Evolutionary conservation across 2,329 filamentous ascomycete species (phyloP), one percentile per base, ranked within the genome.

Genomic region (Sphaerostilbella broomeana): DNA sequence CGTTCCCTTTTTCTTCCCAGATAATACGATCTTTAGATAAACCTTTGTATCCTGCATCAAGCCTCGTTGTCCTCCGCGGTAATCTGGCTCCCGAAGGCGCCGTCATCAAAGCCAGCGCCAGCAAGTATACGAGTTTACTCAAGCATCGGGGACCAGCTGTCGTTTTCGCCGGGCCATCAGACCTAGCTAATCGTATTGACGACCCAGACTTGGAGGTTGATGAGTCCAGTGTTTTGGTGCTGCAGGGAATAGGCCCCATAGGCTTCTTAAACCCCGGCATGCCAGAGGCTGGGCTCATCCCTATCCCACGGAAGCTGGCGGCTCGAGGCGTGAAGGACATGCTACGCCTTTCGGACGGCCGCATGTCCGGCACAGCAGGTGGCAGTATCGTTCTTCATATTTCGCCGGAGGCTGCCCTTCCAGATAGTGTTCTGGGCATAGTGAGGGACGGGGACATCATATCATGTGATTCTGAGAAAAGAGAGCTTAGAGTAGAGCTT

Each of bases 311-410:
- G 55, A 87, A 89, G 35, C 79, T 82, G 20, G 86, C 84, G 0
- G 79, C 82, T 0, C 79, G 79, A 1, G 84, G 84, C 7, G 73
- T 95, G 4, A 73, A 68, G 11, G 92, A 95, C 46, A 81, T 95
- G 58, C 78, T 92, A 4, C 70, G 94, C 2, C 73, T 95, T 21
- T 94, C 87, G 0, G 89, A 95, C 53, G 89, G 89, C 0, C 66
- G 89, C 20, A 95, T 95, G 68, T 84, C 77, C 17, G 89, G 89
- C 4, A 92, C 88, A 0, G 84, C 78, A 2, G 88, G 94, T 32
- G 89, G 89, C 0, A 95, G 92, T 41, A 90, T 95, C 48, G 86
- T 92, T 0, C 78, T 92, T 5, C 89, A 95, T 51, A 81, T 95
- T 5, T 81, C 81, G 3, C 89, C 89, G 1, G 89, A 95, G 61